A percentile compares a stretch with the other conserved stretches of the same genome.
Evolutionary conservation across 257 asterid genomes (phyloP).

Genomic region (Nicotiana benthamiana): DNA sequence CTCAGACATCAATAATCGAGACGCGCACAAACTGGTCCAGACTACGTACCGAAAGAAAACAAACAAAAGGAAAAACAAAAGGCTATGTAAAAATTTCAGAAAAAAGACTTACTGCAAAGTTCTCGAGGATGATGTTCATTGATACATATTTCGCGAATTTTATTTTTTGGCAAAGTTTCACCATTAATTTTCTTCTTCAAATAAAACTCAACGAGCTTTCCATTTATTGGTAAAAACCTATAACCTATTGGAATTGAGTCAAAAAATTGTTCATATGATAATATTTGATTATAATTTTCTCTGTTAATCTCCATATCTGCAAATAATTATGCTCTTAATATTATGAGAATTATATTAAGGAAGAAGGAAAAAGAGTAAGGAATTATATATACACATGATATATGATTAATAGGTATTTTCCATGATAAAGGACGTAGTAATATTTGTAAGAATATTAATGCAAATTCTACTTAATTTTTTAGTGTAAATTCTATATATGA

Average conservation of each 20-base stretch:
- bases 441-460: neutral
- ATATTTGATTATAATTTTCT: neutral
- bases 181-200: neutral
- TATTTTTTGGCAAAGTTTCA: neutral
- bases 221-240: constrained; percentile 12
- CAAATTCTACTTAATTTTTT: neutral
- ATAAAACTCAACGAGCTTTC: constrained; percentile 1
- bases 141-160: constrained; percentile 8
- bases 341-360: neutral
- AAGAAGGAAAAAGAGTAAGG: neutral
- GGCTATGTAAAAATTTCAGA: neutral
- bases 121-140: neutral
- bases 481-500: neutral
- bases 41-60: neutral
- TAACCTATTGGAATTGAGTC: constrained; percentile 4
- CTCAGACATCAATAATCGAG: too few relatives aligned
- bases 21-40: too few relatives aligned
- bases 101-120: neutral
- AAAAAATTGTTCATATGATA: neutral
- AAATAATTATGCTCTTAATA: neutral
- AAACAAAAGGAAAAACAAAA: neutral
- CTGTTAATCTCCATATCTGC: neutral
- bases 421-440: neutral
- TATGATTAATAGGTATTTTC: neutral
- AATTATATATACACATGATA: too few relatives aligned